Evolutionary conservation across 2,329 filamentous ascomycete genomes (phyloP).

Genomic region (Ascochyta viciae-villosae): DNA sequence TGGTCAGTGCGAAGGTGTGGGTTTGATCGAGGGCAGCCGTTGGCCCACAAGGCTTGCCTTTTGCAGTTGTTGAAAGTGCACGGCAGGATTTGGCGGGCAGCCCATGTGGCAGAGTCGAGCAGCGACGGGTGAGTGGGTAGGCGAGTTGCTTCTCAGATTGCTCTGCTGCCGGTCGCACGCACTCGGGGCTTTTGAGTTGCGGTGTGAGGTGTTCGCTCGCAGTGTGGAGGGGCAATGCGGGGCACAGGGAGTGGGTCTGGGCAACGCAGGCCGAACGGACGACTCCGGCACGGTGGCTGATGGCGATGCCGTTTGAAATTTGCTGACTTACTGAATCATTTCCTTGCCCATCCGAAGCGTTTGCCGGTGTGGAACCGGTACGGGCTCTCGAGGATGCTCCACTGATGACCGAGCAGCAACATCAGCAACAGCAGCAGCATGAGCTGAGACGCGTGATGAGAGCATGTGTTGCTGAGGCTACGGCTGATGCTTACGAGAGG

Average conservation of each 20-base stretch:
- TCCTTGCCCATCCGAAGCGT: background rate
- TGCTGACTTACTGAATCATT: background rate
- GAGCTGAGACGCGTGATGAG: background rate
- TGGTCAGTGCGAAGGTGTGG: slow-evolving; percentile 14
- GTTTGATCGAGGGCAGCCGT: slow-evolving; percentile 1
- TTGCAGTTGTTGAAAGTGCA: slow-evolving; percentile 7
- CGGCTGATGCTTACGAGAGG: slow-evolving; percentile 1
- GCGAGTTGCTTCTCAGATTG: slow-evolving; percentile 3
- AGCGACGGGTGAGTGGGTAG: slow-evolving; percentile 4
- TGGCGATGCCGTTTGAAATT: background rate
- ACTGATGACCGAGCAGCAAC: background rate
- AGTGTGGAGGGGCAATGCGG: slow-evolving; percentile 9
- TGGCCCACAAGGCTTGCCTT: slow-evolving; percentile 2
- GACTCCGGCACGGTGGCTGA: slow-evolving; percentile 6
- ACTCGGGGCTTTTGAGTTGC: slow-evolving; percentile 15
- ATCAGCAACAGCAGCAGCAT: background rate
- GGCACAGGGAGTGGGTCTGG: slow-evolving; percentile 1
- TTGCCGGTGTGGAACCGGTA: background rate
- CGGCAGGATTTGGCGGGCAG: slow-evolving; percentile 6
- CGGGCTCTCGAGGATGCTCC: too few relatives aligned
- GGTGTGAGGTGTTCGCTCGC: slow-evolving; percentile 15
- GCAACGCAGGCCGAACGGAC: background rate
- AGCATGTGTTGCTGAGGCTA: background rate
- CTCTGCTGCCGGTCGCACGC: slow-evolving; percentile 8
- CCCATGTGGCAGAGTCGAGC: slow-evolving; percentile 7